phyloP scores from a whole-genome alignment of 176 grass and related monocot species.

The Juncus effusus region DNA sequence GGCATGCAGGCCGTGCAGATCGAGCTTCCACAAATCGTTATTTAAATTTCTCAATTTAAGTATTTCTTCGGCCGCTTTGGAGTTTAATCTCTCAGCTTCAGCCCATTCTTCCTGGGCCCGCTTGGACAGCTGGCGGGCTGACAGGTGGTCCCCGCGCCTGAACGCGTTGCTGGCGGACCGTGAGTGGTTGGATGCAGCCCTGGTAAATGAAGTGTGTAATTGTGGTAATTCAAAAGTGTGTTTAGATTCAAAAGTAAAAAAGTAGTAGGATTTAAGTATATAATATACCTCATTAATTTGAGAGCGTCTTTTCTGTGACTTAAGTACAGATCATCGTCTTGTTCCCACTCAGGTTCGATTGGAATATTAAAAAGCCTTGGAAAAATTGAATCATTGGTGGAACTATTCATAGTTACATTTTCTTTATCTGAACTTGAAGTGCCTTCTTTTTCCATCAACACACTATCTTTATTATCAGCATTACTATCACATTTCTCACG shows the following conservation, averaged over 20 bases:
- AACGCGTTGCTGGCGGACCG: conserved; percentile 78
- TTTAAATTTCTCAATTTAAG: conserved; percentile 54
- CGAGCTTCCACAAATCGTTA: conserved; percentile 62
- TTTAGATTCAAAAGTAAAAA: conserved; percentile 11
- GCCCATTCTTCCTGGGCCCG: conserved; percentile 53
- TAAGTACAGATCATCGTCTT: conserved; percentile 60
- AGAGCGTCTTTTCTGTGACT: conserved; percentile 78
- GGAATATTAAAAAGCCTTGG: conserved; percentile 25
- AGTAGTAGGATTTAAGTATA: not conserved
- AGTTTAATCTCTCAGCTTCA: conserved; percentile 61
- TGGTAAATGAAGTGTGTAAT: conserved; percentile 32
- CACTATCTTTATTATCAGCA: conserved; percentile 34
- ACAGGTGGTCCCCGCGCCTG: conserved; percentile 57
- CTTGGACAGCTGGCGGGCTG: conserved; percentile 53
- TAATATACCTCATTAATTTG: conserved; percentile 72
- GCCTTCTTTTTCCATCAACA: conserved; percentile 10
- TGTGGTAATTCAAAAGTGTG: not conserved
- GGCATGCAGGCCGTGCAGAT: conserved; percentile 91
- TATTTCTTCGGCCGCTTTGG: conserved; percentile 72
- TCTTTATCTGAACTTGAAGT: not conserved
- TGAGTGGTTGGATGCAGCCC: conserved; percentile 73
- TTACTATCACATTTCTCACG: not conserved
- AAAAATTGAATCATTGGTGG: conserved; percentile 25
- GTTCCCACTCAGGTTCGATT: conserved; percentile 38
- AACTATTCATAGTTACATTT: conserved; percentile 33